Base-by-base conservation (phyloP, 257 asterid genomes). In the Nicotiana noctiflora region DNA sequence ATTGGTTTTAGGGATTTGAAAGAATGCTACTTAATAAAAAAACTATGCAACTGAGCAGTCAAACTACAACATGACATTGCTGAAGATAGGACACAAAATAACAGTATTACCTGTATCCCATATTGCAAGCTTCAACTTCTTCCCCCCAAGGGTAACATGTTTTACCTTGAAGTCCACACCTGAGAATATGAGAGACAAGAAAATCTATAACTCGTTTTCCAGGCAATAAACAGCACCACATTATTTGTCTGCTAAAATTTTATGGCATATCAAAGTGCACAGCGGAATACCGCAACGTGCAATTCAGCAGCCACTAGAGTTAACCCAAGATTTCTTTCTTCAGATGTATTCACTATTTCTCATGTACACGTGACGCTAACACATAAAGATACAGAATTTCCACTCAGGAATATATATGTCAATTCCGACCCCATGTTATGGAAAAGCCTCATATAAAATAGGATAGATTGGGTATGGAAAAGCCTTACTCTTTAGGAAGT, bases 151-250 rank as follows among this genome's bases (percentile, higher is more conserved):
- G 52, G 94, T 92, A 65, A 94, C 97, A 83, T 92, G 93, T 86
- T 96, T 94, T 79, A 96, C 97, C 91, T 96, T 96, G 82, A 96
- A 96, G 90, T 96, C 98, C 80, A 93, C 98, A 79, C 99, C 99
- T 95, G 90, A 52, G 31, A 72, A 66, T 46, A 63, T 37, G 59
- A 64, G 52, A 11, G 31, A 6, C 3, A 57, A 15, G 34, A 46
- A 49, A 49, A 10, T 25, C 31, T 8, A 27, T 72, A 13, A 70
- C 34, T 44, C 23, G 37, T 44, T 19, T 21, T 21, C 77, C 21
- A 44, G 59, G 19, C 4, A 19, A 44, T n/a, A 68, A 46, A 72
- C 51, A 23, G 14, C 3, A 64, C 5, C 46, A 72, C 7, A 72
- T 34, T 17, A 72, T 44, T 40, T 21, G 6, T 19, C 77, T 70